These are phyloP conservation scores for Ananas comosus DNA, from an alignment of 176 grass and related monocot species.

Conservation along the genomic window DNA sequence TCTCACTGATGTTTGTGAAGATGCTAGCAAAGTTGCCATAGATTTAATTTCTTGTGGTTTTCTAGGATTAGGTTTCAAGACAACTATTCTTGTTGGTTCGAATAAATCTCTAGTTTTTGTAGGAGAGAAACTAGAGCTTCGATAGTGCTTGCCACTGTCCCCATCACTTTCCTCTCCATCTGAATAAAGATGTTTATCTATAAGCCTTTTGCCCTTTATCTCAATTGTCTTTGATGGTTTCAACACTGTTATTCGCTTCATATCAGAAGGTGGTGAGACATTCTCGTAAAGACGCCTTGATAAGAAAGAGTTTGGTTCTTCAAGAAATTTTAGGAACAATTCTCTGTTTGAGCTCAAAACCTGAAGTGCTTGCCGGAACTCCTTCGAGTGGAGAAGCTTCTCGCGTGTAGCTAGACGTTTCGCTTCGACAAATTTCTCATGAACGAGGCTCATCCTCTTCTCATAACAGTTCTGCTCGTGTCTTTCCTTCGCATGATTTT, in stretches of 20 bases:
- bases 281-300: conserved; percentile 42
- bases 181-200: conserved; percentile 39
- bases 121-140: conserved; percentile 28
- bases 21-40: conserved; percentile 1
- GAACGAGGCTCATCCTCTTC: conserved; percentile 80
- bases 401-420: conserved; percentile 71
- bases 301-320: conserved; percentile 58
- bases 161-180: conserved; percentile 32
- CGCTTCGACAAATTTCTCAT: conserved; percentile 77
- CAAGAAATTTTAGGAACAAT: conserved; percentile 81
- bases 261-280: conserved; percentile 37
- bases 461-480: conserved; percentile 36
- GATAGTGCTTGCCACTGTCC: conserved; percentile 26
- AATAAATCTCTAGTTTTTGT: conserved; percentile 34
- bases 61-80: conserved; percentile 58
- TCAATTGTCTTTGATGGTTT: conserved; percentile 61
- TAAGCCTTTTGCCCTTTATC: conserved; percentile 28
- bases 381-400: conserved; percentile 82
- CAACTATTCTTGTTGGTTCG: conserved; percentile 84
- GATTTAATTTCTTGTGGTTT: conserved; percentile 34
- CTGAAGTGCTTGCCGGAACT: conserved; percentile 86
- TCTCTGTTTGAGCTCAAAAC: conserved; percentile 93
- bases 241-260: conserved; percentile 79
- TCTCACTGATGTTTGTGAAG: conserved; percentile 22
- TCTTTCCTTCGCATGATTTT: conserved; percentile 22